phyloP scores from a whole-genome alignment of 805 yeast genomes.

The Wickerhamiella lipophila region DNA sequence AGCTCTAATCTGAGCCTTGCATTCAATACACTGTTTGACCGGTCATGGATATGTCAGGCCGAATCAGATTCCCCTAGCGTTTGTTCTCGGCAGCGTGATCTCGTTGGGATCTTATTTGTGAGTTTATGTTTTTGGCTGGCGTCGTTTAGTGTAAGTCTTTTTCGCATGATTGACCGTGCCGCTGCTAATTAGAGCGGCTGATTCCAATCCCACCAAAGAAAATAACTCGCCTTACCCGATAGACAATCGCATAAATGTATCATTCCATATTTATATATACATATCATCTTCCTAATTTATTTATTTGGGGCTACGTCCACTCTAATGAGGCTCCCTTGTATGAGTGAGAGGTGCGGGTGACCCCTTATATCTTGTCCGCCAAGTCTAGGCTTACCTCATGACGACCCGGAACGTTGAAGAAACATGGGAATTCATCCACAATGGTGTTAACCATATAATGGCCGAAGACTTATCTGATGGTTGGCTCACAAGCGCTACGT shows the following conservation, averaged over 20 bases:
- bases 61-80: constrained; percentile 35
- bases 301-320: no score
- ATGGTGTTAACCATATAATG: constrained; percentile 31
- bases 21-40: constrained; percentile 69
- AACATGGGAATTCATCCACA: constrained; percentile 32
- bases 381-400: not conserved
- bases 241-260: no score
- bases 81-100: constrained; percentile 65
- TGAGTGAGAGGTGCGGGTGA: no score
- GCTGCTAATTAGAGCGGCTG: constrained; percentile 5
- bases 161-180: constrained; percentile 56
- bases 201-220: no score
- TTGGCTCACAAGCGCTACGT: constrained; percentile 37
- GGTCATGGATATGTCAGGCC: constrained; percentile 60
- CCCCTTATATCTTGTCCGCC: no score
- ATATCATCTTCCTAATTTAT: no score
- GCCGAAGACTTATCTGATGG: constrained; percentile 29
- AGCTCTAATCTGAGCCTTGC: constrained; percentile 80
- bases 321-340: not conserved
- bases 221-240: no score
- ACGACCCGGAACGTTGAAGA: constrained; percentile 25
- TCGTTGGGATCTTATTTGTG: constrained; percentile 68
- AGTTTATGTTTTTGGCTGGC: constrained; percentile 71
- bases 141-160: constrained; percentile 70
- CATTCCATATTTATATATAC: not conserved